Evolutionary conservation across 768 basidiomycete genomes (phyloP).

Genomic region (Psilocybe azurescens): DNA sequence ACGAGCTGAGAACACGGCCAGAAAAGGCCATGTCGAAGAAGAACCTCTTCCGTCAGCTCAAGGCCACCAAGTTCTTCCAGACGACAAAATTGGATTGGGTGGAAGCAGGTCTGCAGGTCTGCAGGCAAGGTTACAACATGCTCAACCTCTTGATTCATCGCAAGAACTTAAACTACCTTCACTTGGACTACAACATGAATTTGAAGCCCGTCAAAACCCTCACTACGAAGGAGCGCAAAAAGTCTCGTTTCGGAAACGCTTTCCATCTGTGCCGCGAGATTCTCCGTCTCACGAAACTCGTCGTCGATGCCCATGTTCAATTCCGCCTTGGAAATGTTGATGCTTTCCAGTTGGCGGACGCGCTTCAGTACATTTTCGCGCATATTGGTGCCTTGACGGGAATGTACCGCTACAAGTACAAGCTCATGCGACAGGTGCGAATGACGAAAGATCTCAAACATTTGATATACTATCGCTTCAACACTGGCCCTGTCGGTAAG

Average conservation of each 20-base stretch:
- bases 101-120: conserved; percentile 97
- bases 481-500: conserved; percentile 99
- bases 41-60: conserved; percentile 93
- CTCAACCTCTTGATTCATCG: conserved; percentile 97
- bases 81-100: conserved; percentile 98
- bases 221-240: conserved; percentile 99
- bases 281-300: conserved; percentile 94
- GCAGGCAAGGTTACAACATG: conserved; percentile 99
- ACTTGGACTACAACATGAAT: conserved; percentile 98
- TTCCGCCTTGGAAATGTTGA: conserved; percentile 98
- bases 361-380: conserved; percentile 95
- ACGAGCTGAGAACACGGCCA: conserved; percentile 85
- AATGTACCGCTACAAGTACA: conserved; percentile 99
- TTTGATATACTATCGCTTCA: conserved; percentile 98
- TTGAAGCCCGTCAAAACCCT: conserved; percentile 97
- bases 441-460: conserved; percentile 99
- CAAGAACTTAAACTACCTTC: conserved; percentile 95
- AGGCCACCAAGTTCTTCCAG: conserved; percentile 99
- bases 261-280: conserved; percentile 99
- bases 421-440: conserved; percentile 99
- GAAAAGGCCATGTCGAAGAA: conserved; percentile 99
- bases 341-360: conserved; percentile 98
- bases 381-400: conserved; percentile 98
- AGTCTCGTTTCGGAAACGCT: conserved; percentile 99
- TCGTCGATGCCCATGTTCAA: conserved; percentile 98